phyloP scores from a whole-genome alignment of 1,284 basidiomycete genomes.

The Schizophyllum commune region DNA sequence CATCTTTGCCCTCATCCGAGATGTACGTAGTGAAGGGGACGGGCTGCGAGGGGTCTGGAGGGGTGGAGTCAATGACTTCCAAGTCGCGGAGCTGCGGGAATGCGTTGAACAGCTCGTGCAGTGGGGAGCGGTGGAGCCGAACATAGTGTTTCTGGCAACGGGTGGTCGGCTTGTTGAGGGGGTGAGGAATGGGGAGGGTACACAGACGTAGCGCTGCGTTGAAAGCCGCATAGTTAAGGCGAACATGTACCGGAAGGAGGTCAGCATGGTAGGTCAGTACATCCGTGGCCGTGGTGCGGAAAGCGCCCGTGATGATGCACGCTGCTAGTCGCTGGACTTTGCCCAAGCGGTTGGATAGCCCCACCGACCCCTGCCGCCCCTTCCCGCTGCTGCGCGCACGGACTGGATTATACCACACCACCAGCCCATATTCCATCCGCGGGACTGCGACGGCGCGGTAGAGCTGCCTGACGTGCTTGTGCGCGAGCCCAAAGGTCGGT shows the following conservation, averaged over 20 bases:
- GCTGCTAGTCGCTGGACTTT: conserved; percentile 6
- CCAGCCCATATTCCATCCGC: background rate
- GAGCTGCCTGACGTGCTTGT: background rate
- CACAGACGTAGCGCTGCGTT: conserved; percentile 8
- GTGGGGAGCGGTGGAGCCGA: conserved; percentile 7
- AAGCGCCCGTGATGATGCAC: conserved; percentile 12
- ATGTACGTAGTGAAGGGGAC: conserved; percentile 4
- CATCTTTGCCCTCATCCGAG: conserved; percentile 1
- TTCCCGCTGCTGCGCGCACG: background rate
- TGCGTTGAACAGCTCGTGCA: conserved; percentile 11
- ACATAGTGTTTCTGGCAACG: background rate
- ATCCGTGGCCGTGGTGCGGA: conserved; percentile 11
- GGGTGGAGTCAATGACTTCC: conserved; percentile 10
- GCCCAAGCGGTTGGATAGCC: background rate
- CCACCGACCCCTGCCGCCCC: conserved; percentile 1
- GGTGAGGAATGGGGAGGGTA: conserved; percentile 9
- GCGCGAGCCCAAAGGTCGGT: background rate
- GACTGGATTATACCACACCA: conserved; percentile 2
- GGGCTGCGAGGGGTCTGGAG: too few relatives aligned
- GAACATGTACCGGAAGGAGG: conserved; percentile 7
- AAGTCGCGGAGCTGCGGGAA: conserved; percentile 9
- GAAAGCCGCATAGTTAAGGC: conserved; percentile 7
- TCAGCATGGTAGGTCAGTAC: conserved; percentile 7
- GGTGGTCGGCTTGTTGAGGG: conserved; percentile 1
- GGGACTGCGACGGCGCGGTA: too few relatives aligned